Base-by-base conservation (phyloP, 192 early-diverging fungal genomes). In the Umbelopsis sp. region DNA sequence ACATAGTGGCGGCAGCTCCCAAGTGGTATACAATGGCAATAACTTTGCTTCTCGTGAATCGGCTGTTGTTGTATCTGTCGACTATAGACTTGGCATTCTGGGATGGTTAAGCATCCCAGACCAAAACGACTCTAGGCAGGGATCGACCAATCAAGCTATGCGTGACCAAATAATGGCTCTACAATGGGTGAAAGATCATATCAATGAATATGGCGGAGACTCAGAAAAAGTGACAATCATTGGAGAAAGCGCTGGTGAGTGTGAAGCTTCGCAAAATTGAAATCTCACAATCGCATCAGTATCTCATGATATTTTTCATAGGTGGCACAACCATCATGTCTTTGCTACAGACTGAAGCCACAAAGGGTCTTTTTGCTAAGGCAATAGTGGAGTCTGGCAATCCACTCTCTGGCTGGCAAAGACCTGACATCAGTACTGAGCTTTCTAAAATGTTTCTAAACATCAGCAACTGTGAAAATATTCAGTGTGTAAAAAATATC, bases 201-300 rank as follows among this genome's bases (percentile, higher is more conserved):
- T 90, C 67, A 68, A 51, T 1, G 69, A 58, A 15, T 90, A 89
- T 67, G 88, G 88, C 6, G 88, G 88, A 33, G 81, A 90, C 51
- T 85, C 87, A 0, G 71, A 66, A 4, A 71, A 58, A 1, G 78
- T 80, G n/a, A 76, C 78, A 2, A 71, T 80, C 48, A 72, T 76
- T 53, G 78, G 74, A 23, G 74, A 80, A 67, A 69, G 66, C 45
- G 73, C 74, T 7, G 78, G 78, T 23, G 37, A 41, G 37, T 41
- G 37, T 33, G 37, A 1, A 41, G 5, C 10, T 41, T 41, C 10
- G 10, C 5, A 6, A 6, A 10, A 6, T 41, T 4, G 37, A 41
- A 6, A 6, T 41, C 10, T 41, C 5, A 41, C 37, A 41, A 41
- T 41, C 37, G 10, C 37, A 41, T 9, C 37, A 9, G 27, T 41